phyloP scores from a whole-genome alignment of 345 rosid species.

The Eutrema japonicum region DNA sequence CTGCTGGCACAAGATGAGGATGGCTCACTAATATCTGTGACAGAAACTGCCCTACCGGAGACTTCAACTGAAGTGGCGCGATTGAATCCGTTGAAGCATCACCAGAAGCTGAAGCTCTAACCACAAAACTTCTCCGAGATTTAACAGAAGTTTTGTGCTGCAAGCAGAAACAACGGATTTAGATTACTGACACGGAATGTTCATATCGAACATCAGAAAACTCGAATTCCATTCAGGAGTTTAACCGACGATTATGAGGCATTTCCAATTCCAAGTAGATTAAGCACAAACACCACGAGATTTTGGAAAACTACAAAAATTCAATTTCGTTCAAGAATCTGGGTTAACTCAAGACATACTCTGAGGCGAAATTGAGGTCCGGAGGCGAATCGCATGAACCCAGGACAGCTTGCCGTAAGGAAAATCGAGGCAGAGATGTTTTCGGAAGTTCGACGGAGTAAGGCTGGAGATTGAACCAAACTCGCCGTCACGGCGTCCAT shows the following conservation, averaged over 20 bases:
- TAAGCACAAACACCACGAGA: neutral
- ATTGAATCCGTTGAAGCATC: conserved; percentile 54
- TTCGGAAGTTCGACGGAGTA: conserved; percentile 38
- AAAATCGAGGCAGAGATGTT: conserved; percentile 41
- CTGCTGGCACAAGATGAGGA: conserved; percentile 96
- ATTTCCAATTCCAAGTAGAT: neutral
- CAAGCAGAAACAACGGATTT: neutral
- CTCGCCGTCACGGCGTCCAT: conserved; percentile 56
- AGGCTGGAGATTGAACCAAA: conserved; percentile 46
- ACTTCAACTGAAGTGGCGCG: conserved; percentile 86
- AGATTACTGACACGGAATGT: neutral
- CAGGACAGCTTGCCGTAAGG: conserved; percentile 43
- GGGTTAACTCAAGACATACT: conserved; percentile 38
- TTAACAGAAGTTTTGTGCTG: conserved; percentile 33
- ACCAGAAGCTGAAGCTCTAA: conserved; percentile 71
- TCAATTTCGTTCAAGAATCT: neutral
- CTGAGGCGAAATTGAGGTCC: conserved; percentile 37
- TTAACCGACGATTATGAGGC: neutral
- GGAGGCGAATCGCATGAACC: conserved; percentile 41
- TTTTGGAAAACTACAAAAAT: neutral
- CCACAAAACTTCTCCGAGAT: conserved; percentile 51
- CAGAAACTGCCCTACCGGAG: conserved; percentile 88
- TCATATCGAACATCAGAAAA: neutral
- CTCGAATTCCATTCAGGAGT: neutral
- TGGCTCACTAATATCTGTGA: conserved; percentile 80